Evolutionary conservation across 208 protist genomes (phyloP), one percentile per base, ranked within the genome.

Genomic region (Balamuthia mandrillaris): DNA sequence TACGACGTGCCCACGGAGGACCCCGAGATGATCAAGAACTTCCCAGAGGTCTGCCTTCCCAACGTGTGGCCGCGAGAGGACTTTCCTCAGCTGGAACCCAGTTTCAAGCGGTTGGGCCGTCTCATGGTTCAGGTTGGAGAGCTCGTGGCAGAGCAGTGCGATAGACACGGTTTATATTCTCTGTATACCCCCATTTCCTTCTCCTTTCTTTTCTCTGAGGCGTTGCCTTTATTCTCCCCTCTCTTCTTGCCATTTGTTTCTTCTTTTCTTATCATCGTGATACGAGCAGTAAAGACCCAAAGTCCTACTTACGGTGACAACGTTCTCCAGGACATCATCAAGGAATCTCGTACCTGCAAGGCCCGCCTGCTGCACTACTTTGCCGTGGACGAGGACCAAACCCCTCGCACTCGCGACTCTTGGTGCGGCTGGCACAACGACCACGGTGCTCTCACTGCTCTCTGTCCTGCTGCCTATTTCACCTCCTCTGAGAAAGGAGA

Each of bases 401-500:
- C 63, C 63, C 81, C 74, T 42, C 78, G 63, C 68, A 79, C 51
- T 14, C 81, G 14, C 27, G 61, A 10, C 21, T 78, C 42, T n/a
- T 93, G 90, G 90, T 93, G 92, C 61, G 91, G 91, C 41, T 91
- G 88, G 87, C 92, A 94, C 45, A 91, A 91, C 54, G 92, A 94
- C 68, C 91, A 93, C 70, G 87, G 85, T 44, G 58, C 75, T 39
- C 81, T 94, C 7, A 94, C 92, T 31, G 91, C 86, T 52, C 77
- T 93, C 31, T 86, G 85, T 49, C 45, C 84, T 51, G 90, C 90
- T 3, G 88, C 91, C 60, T 93, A 90, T 39, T 63, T 90, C 5
- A 39, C 47, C 41, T 75, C 78, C 41, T n/a, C n/a, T n/a, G n/a
- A n/a, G n/a, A n/a, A n/a, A n/a, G n/a, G n/a, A n/a, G 35, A 70